Base-by-base conservation (phyloP, 2,329 filamentous ascomycete species). In the Ustilaginoidea virens region DNA sequence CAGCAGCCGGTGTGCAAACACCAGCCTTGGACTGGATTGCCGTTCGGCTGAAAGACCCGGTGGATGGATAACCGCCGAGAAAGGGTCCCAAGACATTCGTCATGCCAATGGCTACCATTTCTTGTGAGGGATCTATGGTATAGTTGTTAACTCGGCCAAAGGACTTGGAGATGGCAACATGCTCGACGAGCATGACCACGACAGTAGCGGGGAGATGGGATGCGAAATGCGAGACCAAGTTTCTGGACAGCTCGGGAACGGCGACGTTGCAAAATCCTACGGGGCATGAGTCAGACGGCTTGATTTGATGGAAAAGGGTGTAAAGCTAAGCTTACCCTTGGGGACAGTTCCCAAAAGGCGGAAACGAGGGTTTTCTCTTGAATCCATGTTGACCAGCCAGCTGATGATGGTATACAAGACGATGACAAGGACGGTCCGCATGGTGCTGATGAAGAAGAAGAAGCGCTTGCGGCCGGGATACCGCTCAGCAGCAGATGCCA, bases 1-100 rank as follows among this genome's bases (percentile, higher is more conserved):
- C 87, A 11, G 82, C 85, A 31, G 93, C 74, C 1, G 87, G 87
- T 1, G 86, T 94, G 15, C 83, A 74, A 4, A 94, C 87, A 45
- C 90, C 90, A 28, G 90, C 86, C 55, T 96, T 96, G 4, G 87
- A 90, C 54, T 94, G 92, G 57, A 96, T 94, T 30, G 90, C 87
- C 17, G 90, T 96, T 36, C 90, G 75, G 20, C 82, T 92, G 63
- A 96, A 96, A 3, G 90, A 96, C 2, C 90, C 90, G 3, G 87
- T 98, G 0, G 83, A 80, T 10, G 87, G 82, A 46, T 92, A 98
- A 2, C 68, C 90, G 28, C 87, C 90, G 3, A 96, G 64, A 58
- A 96, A 93, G 3, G 90, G 85, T 1, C 82, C 86, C 6, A 96
- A 63, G 21, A 96, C 62, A 48, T 96, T 96, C 20, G 77, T 79